A percentile compares a stretch with the other conserved stretches of the same genome.
Evolutionary conservation across 306 rosid species (phyloP).

Genomic region (Mucuna pruriens): DNA sequence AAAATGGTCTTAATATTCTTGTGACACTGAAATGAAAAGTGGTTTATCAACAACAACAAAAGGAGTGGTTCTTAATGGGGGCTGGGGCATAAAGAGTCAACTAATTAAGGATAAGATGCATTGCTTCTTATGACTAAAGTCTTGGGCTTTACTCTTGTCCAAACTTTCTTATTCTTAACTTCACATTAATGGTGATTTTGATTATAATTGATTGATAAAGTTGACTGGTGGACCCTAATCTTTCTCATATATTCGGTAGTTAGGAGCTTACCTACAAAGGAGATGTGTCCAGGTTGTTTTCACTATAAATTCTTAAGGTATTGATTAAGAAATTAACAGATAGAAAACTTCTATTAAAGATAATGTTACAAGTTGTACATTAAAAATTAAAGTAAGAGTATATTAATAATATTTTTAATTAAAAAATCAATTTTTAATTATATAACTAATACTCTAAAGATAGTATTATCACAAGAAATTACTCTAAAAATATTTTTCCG

Average conservation of each 20-base stretch:
- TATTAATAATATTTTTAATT: neutral
- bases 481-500: too few relatives aligned
- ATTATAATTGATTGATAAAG: slow-evolving; percentile 21
- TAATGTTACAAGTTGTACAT: neutral
- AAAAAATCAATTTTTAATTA: too few relatives aligned
- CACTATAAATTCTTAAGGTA: neutral
- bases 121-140: neutral
- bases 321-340: neutral
- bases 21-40: neutral
- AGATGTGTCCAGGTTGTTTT: slow-evolving; percentile 8
- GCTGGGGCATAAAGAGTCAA: slow-evolving; percentile 20
- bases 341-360: neutral
- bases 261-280: slow-evolving; percentile 28
- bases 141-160: slow-evolving; percentile 32
- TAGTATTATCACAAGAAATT: too few relatives aligned
- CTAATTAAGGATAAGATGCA: slow-evolving; percentile 10
- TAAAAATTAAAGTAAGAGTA: neutral
- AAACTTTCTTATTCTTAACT: slow-evolving; percentile 18
- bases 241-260: slow-evolving; percentile 18
- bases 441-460: too few relatives aligned
- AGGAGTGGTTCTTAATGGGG: neutral
- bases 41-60: neutral
- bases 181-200: slow-evolving; percentile 28
- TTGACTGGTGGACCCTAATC: slow-evolving; percentile 40
- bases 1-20: neutral